phyloP scores from a whole-genome alignment of 2,329 filamentous ascomycete genomes.

The Aspergillus sp. region DNA sequence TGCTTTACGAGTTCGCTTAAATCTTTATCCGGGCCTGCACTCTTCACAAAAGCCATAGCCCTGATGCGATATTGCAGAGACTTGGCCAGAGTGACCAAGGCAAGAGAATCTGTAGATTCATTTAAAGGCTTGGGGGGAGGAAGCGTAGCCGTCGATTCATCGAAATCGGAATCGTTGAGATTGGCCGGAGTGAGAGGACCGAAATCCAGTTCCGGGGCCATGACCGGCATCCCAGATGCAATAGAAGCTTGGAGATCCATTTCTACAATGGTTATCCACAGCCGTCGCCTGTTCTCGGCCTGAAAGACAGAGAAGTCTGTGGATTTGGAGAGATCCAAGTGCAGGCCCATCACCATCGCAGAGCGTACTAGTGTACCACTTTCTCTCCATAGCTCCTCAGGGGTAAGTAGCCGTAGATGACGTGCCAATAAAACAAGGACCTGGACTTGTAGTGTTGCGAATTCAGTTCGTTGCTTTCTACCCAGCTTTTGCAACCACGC shows the following conservation, averaged over 20 bases:
- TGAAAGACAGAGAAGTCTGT: slow-evolving; percentile 28
- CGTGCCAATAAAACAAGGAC: slow-evolving; percentile 10
- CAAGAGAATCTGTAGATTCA: slow-evolving; percentile 11
- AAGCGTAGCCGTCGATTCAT: slow-evolving; percentile 27
- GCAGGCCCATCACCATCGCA: slow-evolving; percentile 38
- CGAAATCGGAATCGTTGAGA: slow-evolving; percentile 37
- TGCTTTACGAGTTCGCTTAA: slow-evolving; percentile 7
- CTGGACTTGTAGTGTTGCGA: slow-evolving; percentile 13
- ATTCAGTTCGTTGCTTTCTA: slow-evolving; percentile 15
- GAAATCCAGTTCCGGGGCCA: slow-evolving; percentile 31
- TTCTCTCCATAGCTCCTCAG: slow-evolving; percentile 38
- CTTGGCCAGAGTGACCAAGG: slow-evolving; percentile 8
- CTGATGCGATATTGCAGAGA: slow-evolving; percentile 12
- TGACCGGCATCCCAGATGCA: slow-evolving; percentile 34
- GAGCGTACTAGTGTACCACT: slow-evolving; percentile 31
- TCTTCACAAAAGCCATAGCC: slow-evolving; percentile 7
- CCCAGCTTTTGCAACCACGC: slow-evolving; percentile 14
- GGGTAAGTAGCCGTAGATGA: slow-evolving; percentile 6
- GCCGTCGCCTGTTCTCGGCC: slow-evolving; percentile 29
- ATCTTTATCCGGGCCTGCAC: slow-evolving; percentile 2
- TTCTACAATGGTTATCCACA: slow-evolving; percentile 36
- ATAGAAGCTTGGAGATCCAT: slow-evolving; percentile 43
- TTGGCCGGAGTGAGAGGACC: slow-evolving; percentile 37
- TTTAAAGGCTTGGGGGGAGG: slow-evolving; percentile 22
- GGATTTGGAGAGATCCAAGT: slow-evolving; percentile 33